These are phyloP conservation scores for Heritiera littoralis DNA, from an alignment of 345 rosid genomes.

Conservation along the genomic window DNA sequence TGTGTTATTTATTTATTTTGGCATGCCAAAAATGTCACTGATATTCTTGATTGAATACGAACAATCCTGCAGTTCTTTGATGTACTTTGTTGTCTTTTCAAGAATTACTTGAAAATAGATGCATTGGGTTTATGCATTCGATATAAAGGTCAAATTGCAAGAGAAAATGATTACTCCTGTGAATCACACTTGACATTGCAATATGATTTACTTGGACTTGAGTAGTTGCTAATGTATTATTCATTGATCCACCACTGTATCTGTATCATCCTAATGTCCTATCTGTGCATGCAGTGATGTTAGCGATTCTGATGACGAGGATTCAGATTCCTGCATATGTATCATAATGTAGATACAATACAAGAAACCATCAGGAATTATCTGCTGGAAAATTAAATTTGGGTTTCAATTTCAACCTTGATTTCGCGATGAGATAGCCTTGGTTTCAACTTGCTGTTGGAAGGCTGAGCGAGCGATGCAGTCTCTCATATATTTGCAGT, in stretches of 20 bases:
- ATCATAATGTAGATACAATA: slow-evolving; percentile 61
- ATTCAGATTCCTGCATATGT: slow-evolving; percentile 77
- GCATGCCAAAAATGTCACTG: background rate
- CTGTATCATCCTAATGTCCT: slow-evolving; percentile 16
- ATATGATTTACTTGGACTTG: slow-evolving; percentile 1
- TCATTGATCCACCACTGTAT: background rate
- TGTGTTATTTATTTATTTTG: background rate
- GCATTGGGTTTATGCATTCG: background rate
- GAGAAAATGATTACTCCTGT: background rate
- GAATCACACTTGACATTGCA: slow-evolving; percentile 6
- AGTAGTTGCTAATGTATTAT: background rate
- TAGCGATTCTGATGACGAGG: slow-evolving; percentile 83
- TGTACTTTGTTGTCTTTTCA: background rate
- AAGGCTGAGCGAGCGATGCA: slow-evolving; percentile 23
- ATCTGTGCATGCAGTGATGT: slow-evolving; percentile 64
- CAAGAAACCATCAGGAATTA: slow-evolving; percentile 18
- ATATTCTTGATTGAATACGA: background rate
- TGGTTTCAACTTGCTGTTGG: slow-evolving; percentile 26
- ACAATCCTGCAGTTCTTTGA: background rate
- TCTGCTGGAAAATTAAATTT: background rate
- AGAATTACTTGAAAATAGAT: background rate
- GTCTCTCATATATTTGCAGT: slow-evolving; percentile 28
- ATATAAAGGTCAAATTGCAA: background rate
- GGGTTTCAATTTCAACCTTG: slow-evolving; percentile 15
- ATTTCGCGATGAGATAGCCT: slow-evolving; percentile 22